phyloP scores from a whole-genome alignment of 140 eudicot genomes.

The Erigeron philadelphicus region DNA sequence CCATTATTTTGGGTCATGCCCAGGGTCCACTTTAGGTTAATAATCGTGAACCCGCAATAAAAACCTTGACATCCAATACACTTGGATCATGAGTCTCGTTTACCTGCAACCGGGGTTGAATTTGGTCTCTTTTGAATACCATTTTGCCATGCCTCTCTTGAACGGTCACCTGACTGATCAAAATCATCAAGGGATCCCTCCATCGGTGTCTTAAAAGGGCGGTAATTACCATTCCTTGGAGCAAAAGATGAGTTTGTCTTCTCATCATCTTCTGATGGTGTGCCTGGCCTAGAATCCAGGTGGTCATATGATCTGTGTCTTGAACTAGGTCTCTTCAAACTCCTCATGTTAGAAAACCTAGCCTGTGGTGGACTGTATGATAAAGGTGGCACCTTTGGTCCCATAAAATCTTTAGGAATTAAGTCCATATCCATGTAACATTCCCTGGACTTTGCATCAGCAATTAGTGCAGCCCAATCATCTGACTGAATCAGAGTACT shows the following conservation, averaged over 20 bases:
- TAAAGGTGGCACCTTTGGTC: constrained; percentile 36
- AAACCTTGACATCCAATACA: constrained; percentile 15
- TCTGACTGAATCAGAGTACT: constrained; percentile 71
- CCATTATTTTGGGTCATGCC: constrained; percentile 16
- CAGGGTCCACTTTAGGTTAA: constrained; percentile 8
- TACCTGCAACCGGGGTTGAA: constrained; percentile 44
- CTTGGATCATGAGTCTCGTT: constrained; percentile 40
- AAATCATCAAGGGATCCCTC: constrained; percentile 57
- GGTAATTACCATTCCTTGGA: constrained; percentile 60
- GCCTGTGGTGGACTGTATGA: constrained; percentile 46
- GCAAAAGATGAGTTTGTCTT: constrained; percentile 34
- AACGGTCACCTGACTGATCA: constrained; percentile 47
- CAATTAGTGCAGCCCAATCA: constrained; percentile 91
- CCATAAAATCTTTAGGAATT: constrained; percentile 77
- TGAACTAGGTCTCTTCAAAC: constrained; percentile 59
- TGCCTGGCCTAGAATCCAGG: constrained; percentile 61
- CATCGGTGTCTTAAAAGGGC: constrained; percentile 43
- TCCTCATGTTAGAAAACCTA: constrained; percentile 51
- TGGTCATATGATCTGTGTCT: constrained; percentile 66
- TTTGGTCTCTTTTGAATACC: constrained; percentile 62
- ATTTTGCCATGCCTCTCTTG: constrained; percentile 75
- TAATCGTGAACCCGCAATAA: constrained; percentile 10
- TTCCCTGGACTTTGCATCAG: constrained; percentile 73
- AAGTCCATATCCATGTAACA: constrained; percentile 84
- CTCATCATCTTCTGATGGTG: constrained; percentile 80